phyloP scores from a whole-genome alignment of 1,284 basidiomycete genomes.

The Schizophyllum commune region DNA sequence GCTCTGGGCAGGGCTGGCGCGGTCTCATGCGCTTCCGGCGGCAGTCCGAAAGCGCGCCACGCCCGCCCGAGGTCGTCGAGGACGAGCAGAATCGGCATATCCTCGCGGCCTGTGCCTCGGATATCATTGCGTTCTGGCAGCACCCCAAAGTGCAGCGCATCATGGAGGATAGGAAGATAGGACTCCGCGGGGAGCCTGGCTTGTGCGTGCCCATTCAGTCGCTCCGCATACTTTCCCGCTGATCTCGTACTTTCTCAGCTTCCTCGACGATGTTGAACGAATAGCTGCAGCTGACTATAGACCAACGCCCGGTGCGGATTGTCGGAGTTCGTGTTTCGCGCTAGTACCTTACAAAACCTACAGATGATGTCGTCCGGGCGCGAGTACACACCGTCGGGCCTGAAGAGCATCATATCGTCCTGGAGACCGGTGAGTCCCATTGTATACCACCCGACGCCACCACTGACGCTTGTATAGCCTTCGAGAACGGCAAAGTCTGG shows the following conservation, averaged over 20 bases:
- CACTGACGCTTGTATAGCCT: slow-evolving; percentile 14
- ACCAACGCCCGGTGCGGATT: slow-evolving; percentile 38
- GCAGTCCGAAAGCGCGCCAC: slow-evolving; percentile 13
- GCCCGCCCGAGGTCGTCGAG: slow-evolving; percentile 24
- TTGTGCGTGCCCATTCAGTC: slow-evolving; percentile 37
- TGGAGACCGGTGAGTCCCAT: slow-evolving; percentile 36
- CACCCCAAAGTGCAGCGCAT: slow-evolving; percentile 32
- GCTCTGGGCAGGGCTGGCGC: slow-evolving; percentile 45
- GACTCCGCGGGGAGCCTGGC: slow-evolving; percentile 46
- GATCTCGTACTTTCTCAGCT: slow-evolving; percentile 30
- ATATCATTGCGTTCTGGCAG: slow-evolving; percentile 47
- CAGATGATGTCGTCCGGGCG: slow-evolving; percentile 57
- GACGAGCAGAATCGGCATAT: slow-evolving; percentile 37
- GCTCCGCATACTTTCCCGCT: slow-evolving; percentile 4
- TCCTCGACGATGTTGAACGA: slow-evolving; percentile 45
- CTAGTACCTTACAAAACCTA: slow-evolving; percentile 5
- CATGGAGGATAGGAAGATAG: slow-evolving; percentile 34
- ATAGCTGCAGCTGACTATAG: slow-evolving; percentile 42
- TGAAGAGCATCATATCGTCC: slow-evolving; percentile 49
- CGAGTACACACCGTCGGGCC: slow-evolving; percentile 57
- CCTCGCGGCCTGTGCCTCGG: slow-evolving; percentile 44
- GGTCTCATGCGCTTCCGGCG: slow-evolving; percentile 23
- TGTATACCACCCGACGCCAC: not conserved
- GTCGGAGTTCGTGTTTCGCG: not conserved
- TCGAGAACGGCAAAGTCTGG: slow-evolving; percentile 41